Evolutionary conservation across 2,329 filamentous ascomycete genomes (phyloP), one percentile per base, ranked within the genome.

Genomic region (Orbilia blumenaviensis): DNA sequence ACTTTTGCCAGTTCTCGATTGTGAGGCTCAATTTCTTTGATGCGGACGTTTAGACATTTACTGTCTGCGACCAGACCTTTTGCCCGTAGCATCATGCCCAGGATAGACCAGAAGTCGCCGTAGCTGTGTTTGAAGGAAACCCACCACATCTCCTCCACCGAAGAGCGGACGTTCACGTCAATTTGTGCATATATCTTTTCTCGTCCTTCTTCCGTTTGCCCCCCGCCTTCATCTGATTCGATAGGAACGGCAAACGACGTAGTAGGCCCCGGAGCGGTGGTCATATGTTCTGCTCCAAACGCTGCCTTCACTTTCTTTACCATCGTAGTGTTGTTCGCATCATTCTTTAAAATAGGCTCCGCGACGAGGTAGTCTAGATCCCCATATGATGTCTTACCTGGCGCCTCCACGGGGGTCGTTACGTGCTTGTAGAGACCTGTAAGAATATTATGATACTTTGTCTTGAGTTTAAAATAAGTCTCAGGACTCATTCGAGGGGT

Each of bases 301-400:
- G 72, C 64, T 6, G 29, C 10, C n/a, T 64, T 69, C 7, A 76
- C 60, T 29, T 44, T 12, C 2, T 60, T 42, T 14, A 52, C 42
- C 1, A 16, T 36, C n/a, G 29, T 32, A 12, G 14, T n/a, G 1
- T 1, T 27, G 21, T n/a, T 18, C 23, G 2, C n/a, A n/a, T n/a
- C n/a, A n/a, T 18, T 48, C 6, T 12, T 3, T 76, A 63, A 25
- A 16, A 78, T 80, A 14, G 83, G 82, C 32, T 81, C 81, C 0
- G 84, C 83, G 0, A 92, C 86, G 0, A 93, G 82, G 72, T 94
- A 85, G 82, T 95, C 92, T 38, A 96, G 83, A 78, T 95, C 92
- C 18, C 92, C 92, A 80, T 88, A 87, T 78, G 89, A 87, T 0
- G 78, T 44, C 82, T 95, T 95, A 0, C 81, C 89, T 0, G 92